phyloP scores from a whole-genome alignment of 805 yeast genomes.

The Starmerella bacillaris region DNA sequence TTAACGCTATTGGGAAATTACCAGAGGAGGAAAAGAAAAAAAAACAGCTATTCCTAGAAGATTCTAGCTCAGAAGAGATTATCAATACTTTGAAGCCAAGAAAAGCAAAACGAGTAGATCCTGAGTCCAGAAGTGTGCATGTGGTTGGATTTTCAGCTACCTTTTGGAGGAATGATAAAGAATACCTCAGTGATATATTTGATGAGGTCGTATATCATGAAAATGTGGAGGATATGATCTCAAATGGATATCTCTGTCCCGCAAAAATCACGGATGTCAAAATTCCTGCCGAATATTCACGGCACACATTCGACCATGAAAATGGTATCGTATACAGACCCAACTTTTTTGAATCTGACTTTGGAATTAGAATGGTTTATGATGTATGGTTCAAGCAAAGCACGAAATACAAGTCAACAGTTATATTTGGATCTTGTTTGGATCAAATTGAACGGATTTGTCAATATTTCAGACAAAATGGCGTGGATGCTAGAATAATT shows the following conservation, averaged over 20 bases:
- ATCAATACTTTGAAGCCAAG: too few species aligned
- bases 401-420: slow-evolving; percentile 36
- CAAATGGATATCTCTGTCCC: slow-evolving; percentile 50
- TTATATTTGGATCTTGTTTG: slow-evolving; percentile 63
- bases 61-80: too few species aligned
- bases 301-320: background rate
- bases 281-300: background rate
- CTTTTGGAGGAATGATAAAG: slow-evolving; percentile 54
- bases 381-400: slow-evolving; percentile 35
- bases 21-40: background rate
- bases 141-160: slow-evolving; percentile 85
- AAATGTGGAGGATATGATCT: slow-evolving; percentile 46
- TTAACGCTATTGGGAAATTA: slow-evolving; percentile 22
- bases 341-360: slow-evolving; percentile 5
- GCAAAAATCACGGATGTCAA: slow-evolving; percentile 42
- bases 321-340: background rate
- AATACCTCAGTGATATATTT: slow-evolving; percentile 38
- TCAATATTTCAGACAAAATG: slow-evolving; percentile 35
- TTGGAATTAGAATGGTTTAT: slow-evolving; percentile 31
- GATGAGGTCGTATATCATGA: slow-evolving; percentile 61
- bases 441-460: slow-evolving; percentile 43
- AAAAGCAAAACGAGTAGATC: too few species aligned
- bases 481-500: slow-evolving; percentile 53
- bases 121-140: slow-evolving; percentile 29
- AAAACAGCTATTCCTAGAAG: background rate